Conservation (phyloP, 2,329 filamentous ascomycete genomes). For the Elsinoe australis region DNA sequence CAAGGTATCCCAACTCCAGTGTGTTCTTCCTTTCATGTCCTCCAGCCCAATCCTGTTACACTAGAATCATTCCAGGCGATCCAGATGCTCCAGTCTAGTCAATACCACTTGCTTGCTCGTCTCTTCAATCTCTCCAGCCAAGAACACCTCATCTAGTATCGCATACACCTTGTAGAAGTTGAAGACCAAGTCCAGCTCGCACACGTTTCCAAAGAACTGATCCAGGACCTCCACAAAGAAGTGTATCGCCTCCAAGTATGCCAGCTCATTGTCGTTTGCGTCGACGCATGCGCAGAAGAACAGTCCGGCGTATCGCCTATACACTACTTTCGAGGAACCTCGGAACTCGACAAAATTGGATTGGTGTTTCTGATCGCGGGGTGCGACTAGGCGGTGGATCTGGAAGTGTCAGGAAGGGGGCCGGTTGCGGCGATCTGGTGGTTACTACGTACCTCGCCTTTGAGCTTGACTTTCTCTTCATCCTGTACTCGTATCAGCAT, state of each 20-base stretch:
- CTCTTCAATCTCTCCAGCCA: slow-evolving; percentile 97
- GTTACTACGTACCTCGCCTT: slow-evolving; percentile 66
- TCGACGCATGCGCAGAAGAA: slow-evolving; percentile 99
- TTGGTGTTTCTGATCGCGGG: slow-evolving; percentile 97
- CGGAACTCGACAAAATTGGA: slow-evolving; percentile 97
- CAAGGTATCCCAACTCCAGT: slow-evolving; percentile 5
- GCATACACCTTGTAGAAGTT: slow-evolving; percentile 78
- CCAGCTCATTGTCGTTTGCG: slow-evolving; percentile 96
- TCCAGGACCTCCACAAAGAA: slow-evolving; percentile 99
- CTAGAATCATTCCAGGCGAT: slow-evolving; percentile 97
- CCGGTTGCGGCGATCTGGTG: slow-evolving; percentile 16
- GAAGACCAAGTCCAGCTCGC: slow-evolving; percentile 83
- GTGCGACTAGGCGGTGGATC: slow-evolving; percentile 95
- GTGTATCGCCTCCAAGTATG: slow-evolving; percentile 94
- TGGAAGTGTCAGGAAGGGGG: slow-evolving; percentile 31
- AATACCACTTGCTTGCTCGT: slow-evolving; percentile 97
- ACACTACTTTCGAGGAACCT: slow-evolving; percentile 85
- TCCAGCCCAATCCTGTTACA: too few species aligned
- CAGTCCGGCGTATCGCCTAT: slow-evolving; percentile 90
- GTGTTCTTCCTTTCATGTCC: neutral
- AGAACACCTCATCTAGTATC: slow-evolving; percentile 94
- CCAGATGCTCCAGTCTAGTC: slow-evolving; percentile 86
- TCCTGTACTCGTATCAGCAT: slow-evolving; percentile 47
- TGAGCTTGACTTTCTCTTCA: slow-evolving; percentile 98
- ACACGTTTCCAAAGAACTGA: slow-evolving; percentile 98